phyloP scores from a whole-genome alignment of 495 filamentous ascomycete genomes.

The Cercophora newfieldiana region DNA sequence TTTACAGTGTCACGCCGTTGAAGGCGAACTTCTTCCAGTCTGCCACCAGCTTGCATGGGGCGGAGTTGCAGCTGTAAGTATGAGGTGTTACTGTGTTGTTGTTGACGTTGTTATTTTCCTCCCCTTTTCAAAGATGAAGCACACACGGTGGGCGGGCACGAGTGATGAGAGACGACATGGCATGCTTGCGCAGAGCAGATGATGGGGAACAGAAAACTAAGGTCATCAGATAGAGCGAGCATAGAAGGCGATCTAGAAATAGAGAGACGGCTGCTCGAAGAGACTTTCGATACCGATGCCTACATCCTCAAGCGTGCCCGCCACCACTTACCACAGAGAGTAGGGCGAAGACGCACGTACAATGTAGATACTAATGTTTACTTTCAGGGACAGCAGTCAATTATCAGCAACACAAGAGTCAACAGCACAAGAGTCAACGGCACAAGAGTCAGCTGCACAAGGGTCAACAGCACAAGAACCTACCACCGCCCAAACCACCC shows the following conservation, averaged over 20 bases:
- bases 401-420: not conserved
- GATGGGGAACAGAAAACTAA: not conserved
- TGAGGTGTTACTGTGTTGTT: not conserved
- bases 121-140: conserved; percentile 3
- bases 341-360: too few species aligned
- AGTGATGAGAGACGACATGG: conserved; percentile 16
- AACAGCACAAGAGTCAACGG: not conserved
- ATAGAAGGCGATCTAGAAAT: conserved; percentile 32
- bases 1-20: conserved; percentile 76
- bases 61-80: conserved; percentile 90
- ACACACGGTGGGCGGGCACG: not conserved
- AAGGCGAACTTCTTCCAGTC: conserved; percentile 90
- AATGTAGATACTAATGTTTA: conserved; percentile 11
- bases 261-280: conserved; percentile 26
- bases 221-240: conserved; percentile 30
- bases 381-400: not conserved
- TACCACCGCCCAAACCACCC: not conserved
- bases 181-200: conserved; percentile 10
- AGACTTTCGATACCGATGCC: conserved; percentile 7
- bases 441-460: not conserved
- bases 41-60: conserved; percentile 56
- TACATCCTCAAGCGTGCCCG: not conserved
- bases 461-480: not conserved
- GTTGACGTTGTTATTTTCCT: not conserved
- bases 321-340: too few species aligned